A percentile compares a stretch with the other conserved stretches of the same genome.
These are phyloP conservation scores for Calamus simplicifolius DNA, from an alignment of 176 grass and related monocot species.

Conservation along the genomic window DNA sequence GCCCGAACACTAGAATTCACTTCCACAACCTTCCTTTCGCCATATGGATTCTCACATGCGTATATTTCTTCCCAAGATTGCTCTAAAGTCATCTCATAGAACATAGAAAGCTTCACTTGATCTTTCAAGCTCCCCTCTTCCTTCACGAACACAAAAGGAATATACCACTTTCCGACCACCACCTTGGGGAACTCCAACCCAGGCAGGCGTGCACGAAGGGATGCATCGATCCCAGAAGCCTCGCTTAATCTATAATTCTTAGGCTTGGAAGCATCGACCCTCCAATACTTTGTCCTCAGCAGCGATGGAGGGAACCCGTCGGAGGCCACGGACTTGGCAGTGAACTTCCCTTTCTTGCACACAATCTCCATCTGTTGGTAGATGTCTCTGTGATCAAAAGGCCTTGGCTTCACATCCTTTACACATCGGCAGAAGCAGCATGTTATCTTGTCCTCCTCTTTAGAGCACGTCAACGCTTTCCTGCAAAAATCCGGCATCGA, in stretches of 20 bases:
- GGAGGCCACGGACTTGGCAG: conserved; percentile 34
- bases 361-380: conserved; percentile 70
- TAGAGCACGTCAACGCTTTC: conserved; percentile 37
- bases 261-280: conserved; percentile 20
- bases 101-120: conserved; percentile 32
- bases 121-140: conserved; percentile 8
- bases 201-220: conserved; percentile 13
- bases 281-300: conserved; percentile 37
- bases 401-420: conserved; percentile 27
- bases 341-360: conserved; percentile 26
- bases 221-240: conserved; percentile 17
- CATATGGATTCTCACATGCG: not conserved
- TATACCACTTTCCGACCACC: conserved; percentile 44
- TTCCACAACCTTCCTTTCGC: not conserved
- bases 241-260: conserved; percentile 24
- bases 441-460: conserved; percentile 31
- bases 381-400: conserved; percentile 41
- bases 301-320: conserved; percentile 33
- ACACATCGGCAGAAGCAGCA: conserved; percentile 31
- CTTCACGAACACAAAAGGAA: conserved; percentile 36
- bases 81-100: conserved; percentile 48
- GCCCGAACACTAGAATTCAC: conserved; percentile 1
- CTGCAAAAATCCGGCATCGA: conserved; percentile 10
- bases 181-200: not conserved
- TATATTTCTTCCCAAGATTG: conserved; percentile 37